phyloP scores from a whole-genome alignment of 75 land plant genomes.

The Pseudotsuga menziesii region DNA sequence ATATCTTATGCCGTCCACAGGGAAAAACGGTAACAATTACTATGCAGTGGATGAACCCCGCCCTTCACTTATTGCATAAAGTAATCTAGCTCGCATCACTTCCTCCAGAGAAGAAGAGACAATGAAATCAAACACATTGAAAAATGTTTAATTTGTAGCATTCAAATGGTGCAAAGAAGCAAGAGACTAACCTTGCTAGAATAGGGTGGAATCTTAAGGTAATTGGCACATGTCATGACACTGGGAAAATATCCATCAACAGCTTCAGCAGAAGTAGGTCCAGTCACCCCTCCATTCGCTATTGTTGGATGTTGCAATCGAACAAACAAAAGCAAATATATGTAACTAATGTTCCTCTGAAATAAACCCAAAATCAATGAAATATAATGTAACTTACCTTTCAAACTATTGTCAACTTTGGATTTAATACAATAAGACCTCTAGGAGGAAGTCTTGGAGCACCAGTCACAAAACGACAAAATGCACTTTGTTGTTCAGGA shows the following conservation, averaged over 20 bases:
- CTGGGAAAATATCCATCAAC: constrained; percentile 71
- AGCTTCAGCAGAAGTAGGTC: neutral
- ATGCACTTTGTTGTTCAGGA: constrained; percentile 33
- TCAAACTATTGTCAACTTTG: constrained; percentile 70
- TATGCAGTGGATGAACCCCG: constrained; percentile 89
- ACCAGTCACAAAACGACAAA: constrained; percentile 82
- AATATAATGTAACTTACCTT: constrained; percentile 34
- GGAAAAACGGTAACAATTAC: no score
- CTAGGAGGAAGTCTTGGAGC: constrained; percentile 80
- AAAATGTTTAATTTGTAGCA: no score
- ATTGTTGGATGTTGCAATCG: no score
- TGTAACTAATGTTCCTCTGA: no score
- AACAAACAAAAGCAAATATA: no score
- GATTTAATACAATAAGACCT: constrained; percentile 63
- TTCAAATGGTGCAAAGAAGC: no score
- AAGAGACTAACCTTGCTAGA: constrained; percentile 16
- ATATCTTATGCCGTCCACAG: no score
- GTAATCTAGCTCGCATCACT: constrained; percentile 55
- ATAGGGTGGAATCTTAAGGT: constrained; percentile 82
- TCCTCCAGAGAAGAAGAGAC: constrained; percentile 40
- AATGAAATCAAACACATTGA: no score
- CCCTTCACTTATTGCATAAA: constrained; percentile 87
- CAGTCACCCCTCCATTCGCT: no score
- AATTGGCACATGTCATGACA: constrained; percentile 91
- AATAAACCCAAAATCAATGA: no score